Base-by-base conservation (phyloP, 768 basidiomycete species). In the Tephrocybe sp. region DNA sequence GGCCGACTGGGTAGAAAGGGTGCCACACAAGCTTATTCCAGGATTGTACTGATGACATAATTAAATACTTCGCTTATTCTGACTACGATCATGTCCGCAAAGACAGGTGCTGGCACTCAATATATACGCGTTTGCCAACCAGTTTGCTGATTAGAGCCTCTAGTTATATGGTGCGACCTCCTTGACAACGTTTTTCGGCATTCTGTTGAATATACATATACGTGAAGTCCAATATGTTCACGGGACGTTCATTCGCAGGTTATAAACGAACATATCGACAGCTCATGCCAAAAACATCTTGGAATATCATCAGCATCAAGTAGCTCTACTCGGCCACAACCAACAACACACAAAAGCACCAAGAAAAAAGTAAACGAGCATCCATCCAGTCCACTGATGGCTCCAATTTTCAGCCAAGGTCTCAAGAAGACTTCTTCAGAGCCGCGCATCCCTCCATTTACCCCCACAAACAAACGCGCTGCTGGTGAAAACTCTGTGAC, bases 231-330 rank as follows among this genome's bases (percentile, higher is more conserved):
- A 11, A 70, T 79, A 38, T 83, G 81, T 58, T 71, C 69, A 5
- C 64, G 62, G 38, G 51, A 62, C 11, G 77, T 83, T 18, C 53
- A 64, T 19, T 68, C 72, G 37, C 54, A 53, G 35, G 50, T 61
- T 48, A 82, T 84, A 49, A 83, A 83, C 59, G 54, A 54, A 27
- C 82, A 84, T 45, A 62, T 84, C 15, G 82, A 84, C 55, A 73
- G 66, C 31, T 63, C 63, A 34, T 81, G 81, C 44, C 53, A 54
- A n/a, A 53, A 65, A 35, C 50, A 59, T 47, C 34, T 51, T 4
- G 51, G 45, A 11, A 22, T 49, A 8, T 43, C 60, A 6, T 42
- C 55, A 50, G 19, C 25, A 35, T 56, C 60, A 1, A 43, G 49
- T 26, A 47, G 40, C 24, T 52, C 51, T 8, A 49, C 21, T 19